Base-by-base conservation (phyloP, 2,329 filamentous ascomycete species). In the Cladosporium halotolerans region DNA sequence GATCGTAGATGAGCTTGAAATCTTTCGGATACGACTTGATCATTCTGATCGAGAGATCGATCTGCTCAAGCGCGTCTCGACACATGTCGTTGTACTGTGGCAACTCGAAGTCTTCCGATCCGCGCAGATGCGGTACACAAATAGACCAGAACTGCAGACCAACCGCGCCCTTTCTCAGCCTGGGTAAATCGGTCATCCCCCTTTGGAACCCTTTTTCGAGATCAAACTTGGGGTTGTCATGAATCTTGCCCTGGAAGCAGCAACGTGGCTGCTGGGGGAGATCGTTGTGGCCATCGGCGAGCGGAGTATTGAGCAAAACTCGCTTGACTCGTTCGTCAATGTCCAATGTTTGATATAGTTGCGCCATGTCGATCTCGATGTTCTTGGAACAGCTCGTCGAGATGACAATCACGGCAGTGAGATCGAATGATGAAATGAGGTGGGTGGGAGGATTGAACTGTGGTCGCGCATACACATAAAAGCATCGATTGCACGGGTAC, bases 241-340 rank as follows among this genome's bases (percentile, higher is more conserved):
- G 61, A 8, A 68, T 68, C 46, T 63, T 66, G 46, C 66, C 63
- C 33, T 66, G 62, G 48, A 65, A 66, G 38, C 55, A 60, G 16
- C 44, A 45, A 16, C 44, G 44, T 11, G 44, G 44, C 16, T 45
- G 44, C 32, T 45, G 57, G 0, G 68, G 67, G 0, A 69, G 60
- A 38, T 70, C 68, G 52, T 69, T 70, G 45, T 70, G 68, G 2
- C 68, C 68, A 51, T 70, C 68, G 18, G 68, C 66, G n/a, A 70
- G 62, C 0, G 65, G 66, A 0, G 66, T 67, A 9, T 46, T 46
- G 3, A 52, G 45, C 4, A 67, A 55, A 1, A 68, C 63, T 7
- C 63, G 47, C 52, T 67, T 66, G 9, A 65, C 63, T 4, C 66
- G 57, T 39, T 68, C 63, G 51, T 65, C 65, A 4, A 66, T 63